Evolutionary conservation across 805 yeast genomes (phyloP).

Genomic region (Candida awuae): DNA sequence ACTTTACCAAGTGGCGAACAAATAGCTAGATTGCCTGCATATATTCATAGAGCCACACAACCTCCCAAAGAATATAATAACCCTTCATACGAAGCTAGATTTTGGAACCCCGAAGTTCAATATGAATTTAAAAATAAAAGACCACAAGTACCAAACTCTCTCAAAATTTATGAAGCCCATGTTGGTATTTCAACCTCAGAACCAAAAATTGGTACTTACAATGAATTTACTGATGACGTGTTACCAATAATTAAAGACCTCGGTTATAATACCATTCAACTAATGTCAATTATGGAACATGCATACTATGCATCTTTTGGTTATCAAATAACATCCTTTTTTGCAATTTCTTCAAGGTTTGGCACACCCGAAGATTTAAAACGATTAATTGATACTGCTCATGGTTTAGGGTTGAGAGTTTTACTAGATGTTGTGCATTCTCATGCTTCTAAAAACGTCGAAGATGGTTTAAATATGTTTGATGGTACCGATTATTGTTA

Average conservation of each 20-base stretch:
- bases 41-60: conserved; percentile 78
- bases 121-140: conserved; percentile 58
- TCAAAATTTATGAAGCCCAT: conserved; percentile 90
- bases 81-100: conserved; percentile 71
- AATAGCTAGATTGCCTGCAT: conserved; percentile 80
- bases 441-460: conserved; percentile 90
- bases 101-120: conserved; percentile 70
- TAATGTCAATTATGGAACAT: conserved; percentile 98
- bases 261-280: conserved; percentile 88
- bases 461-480: conserved; percentile 85
- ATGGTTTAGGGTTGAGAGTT: conserved; percentile 77
- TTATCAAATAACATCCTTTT: conserved; percentile 91
- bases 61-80: conserved; percentile 45
- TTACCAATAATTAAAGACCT: conserved; percentile 78
- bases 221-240: conserved; percentile 70
- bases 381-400: conserved; percentile 87
- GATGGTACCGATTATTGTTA: conserved; percentile 95
- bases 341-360: conserved; percentile 80
- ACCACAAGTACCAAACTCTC: conserved; percentile 47
- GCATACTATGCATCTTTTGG: conserved; percentile 98
- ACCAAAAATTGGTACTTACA: conserved; percentile 75
- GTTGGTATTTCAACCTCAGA: conserved; percentile 91
- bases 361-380: conserved; percentile 95
- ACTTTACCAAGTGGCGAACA: conserved; percentile 58
- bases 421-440: conserved; percentile 91